A percentile compares a stretch with the other conserved stretches of the same genome.
Evolutionary conservation across 2,329 filamentous ascomycete genomes (phyloP).

Genomic region (Tolypocladium capitatum): DNA sequence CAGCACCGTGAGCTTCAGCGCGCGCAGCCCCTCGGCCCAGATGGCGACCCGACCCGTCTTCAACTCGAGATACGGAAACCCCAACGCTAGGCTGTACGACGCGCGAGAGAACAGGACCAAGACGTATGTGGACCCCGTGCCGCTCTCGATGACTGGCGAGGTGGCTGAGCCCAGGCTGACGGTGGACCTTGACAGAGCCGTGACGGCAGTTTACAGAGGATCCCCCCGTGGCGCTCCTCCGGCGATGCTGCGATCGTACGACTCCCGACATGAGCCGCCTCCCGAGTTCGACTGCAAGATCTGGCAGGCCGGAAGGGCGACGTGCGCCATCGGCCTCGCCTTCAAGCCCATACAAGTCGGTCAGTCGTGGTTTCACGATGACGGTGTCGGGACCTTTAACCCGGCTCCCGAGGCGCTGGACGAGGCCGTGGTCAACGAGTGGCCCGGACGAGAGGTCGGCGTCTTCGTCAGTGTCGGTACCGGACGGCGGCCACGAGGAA

Average conservation of each 20-base stretch:
- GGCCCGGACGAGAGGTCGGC: conserved; percentile 85
- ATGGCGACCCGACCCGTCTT: conserved; percentile 35
- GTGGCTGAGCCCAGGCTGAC: not conserved
- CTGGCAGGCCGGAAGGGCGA: conserved; percentile 95
- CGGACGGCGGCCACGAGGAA: conserved; percentile 58
- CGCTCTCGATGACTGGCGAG: not conserved
- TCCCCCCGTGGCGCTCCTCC: conserved; percentile 55
- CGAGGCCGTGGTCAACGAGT: conserved; percentile 84
- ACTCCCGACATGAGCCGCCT: conserved; percentile 80
- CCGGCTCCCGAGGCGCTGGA: conserved; percentile 75
- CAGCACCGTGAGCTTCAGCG: conserved; percentile 72
- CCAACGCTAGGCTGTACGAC: conserved; percentile 81
- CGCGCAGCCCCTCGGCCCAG: conserved; percentile 45
- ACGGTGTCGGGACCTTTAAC: conserved; percentile 85
- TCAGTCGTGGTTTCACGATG: conserved; percentile 87
- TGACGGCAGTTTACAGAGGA: conserved; percentile 84
- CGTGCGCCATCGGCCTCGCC: conserved; percentile 75
- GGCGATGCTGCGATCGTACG: conserved; percentile 78
- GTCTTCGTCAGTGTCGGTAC: conserved; percentile 93
- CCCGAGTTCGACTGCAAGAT: conserved; percentile 91
- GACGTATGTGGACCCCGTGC: conserved; percentile 47
- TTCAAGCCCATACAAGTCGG: conserved; percentile 95
- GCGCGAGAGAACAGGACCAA: conserved; percentile 74
- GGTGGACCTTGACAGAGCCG: conserved; percentile 44
- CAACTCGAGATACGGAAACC: conserved; percentile 57